Evolutionary conservation across 1,139 yeast genomes (phyloP), one percentile per base, ranked within the genome.

Genomic region (Sugiyamaella japonica): DNA sequence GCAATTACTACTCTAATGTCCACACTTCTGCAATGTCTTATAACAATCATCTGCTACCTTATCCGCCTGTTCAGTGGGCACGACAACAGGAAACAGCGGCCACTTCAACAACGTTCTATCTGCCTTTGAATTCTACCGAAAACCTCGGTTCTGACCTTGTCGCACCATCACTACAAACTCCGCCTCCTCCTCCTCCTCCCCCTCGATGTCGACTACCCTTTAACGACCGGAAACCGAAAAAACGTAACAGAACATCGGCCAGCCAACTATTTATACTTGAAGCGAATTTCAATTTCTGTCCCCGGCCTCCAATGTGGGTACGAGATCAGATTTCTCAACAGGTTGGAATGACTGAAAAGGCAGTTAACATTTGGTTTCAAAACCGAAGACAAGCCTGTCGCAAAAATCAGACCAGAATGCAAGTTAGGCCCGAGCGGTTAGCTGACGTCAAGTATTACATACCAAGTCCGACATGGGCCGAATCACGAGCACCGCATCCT

Each of bases 301-400:
- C 49, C 3, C 20, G 42, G 15, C 49, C 49, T 4, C 49, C 49
- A 3, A 32, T 45, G 23, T 45, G 49, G 49, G 49, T 45, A 7
- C 31, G 49, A 45, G 49, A 45, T 6, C 16, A 36, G 17, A 45
- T 45, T 23, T 20, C 49, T 8, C 23, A 34, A 4, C 32, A 36
- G 13, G 39, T 45, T n/a, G 49, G 49, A 20, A 45, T 45, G 49
- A 23, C 36, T 2, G 49, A 45, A 28, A 45, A 45, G 13, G 49
- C 49, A 5, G 49, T 45, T 23, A 45, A 45, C 20, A 37, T 45
- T 6, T 45, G 49, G 49, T 45, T 34, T 45, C 49, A 45, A 17
- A 45, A 45, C 23, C 7, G 49, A 36, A 34, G 49, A 36, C 49
- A 45, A 13, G 49, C 49, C 10, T 36, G 36, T 25, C 32, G 41